A percentile compares a stretch with the other conserved stretches of the same genome.
phyloP scores from a whole-genome alignment of 805 yeast species.

The Kodamaea kaohsiungensis region DNA sequence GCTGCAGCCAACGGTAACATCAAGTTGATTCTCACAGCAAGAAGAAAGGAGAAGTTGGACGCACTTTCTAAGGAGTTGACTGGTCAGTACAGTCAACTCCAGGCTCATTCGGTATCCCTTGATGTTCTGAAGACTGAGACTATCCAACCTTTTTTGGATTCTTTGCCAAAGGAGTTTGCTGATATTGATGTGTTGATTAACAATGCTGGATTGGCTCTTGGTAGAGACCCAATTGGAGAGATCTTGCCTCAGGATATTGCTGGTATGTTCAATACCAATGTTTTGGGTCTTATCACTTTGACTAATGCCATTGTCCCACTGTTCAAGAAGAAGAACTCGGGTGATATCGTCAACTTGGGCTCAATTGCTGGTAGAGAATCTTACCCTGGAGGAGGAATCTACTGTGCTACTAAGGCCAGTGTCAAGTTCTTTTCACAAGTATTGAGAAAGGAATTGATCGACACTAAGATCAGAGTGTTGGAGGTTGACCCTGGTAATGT shows the following conservation, averaged over 20 bases:
- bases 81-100: constrained; percentile 47
- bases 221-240: constrained; percentile 73
- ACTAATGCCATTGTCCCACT: constrained; percentile 78
- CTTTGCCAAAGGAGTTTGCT: constrained; percentile 59
- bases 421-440: constrained; percentile 70
- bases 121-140: constrained; percentile 44
- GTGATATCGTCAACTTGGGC: constrained; percentile 74
- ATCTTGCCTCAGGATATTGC: constrained; percentile 64
- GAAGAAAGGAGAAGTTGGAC: constrained; percentile 66
- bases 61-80: constrained; percentile 49
- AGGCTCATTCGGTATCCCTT: constrained; percentile 59
- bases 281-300: constrained; percentile 77
- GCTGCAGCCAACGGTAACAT: constrained; percentile 69
- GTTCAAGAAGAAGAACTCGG: constrained; percentile 67
- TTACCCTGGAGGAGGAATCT: constrained; percentile 76
- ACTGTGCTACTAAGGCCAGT: constrained; percentile 75
- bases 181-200: constrained; percentile 68
- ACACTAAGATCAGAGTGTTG: constrained; percentile 67
- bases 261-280: constrained; percentile 84
- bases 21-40: constrained; percentile 73
- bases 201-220: constrained; percentile 79
- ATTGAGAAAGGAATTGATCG: constrained; percentile 71
- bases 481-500: constrained; percentile 81
- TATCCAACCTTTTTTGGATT: constrained; percentile 49
- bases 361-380: constrained; percentile 81